Base-by-base conservation (phyloP, 2,329 filamentous ascomycete genomes). In the Emergomyces africanus region DNA sequence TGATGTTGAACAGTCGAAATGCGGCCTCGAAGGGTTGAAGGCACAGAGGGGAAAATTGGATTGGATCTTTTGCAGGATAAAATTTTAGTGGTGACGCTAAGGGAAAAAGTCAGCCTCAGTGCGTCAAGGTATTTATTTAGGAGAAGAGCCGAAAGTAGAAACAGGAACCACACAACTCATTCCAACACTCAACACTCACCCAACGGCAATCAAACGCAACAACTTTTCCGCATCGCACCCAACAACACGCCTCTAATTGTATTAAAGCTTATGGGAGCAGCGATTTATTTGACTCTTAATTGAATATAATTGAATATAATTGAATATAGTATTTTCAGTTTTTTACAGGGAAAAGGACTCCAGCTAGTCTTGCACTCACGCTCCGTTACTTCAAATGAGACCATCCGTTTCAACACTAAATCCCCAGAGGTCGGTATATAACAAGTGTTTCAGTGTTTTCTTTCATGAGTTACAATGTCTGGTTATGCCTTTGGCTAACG, bases 41-140 rank as follows among this genome's bases (percentile, higher is more conserved):
- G 39, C 48, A 60, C 41, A 50, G 55, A 61, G 59, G 51, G 61
- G 55, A 59, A 51, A 61, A 60, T 57, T 57, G 61, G 61, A 60
- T 59, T 48, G 57, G 60, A 61, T 55, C 53, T 55, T 55, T 55
- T 30, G 53, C 30, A 44, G 51, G 57, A 63, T 60, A 63, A 64
- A n/a, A 64, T 64, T 66, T 64, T 61, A 61, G 60, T 56, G 60
- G 62, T 62, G 63, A 64, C 60, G 63, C 63, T 64, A 63, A 54
- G 58, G 41, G 57, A 59, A 61, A n/a, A 60, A 62, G 60, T 61
- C 60, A 60, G 57, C 54, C 58, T 60, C 53, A 62, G 61, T 62
- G 57, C 59, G 61, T 57, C 42, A 48, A 58, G 59, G n/a, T n/a
- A n/a, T n/a, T n/a, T n/a, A n/a, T n/a, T n/a, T n/a, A 46, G 59